Base-by-base conservation (phyloP, 208 protist species). In the Jaenimonas drosophilae region DNA sequence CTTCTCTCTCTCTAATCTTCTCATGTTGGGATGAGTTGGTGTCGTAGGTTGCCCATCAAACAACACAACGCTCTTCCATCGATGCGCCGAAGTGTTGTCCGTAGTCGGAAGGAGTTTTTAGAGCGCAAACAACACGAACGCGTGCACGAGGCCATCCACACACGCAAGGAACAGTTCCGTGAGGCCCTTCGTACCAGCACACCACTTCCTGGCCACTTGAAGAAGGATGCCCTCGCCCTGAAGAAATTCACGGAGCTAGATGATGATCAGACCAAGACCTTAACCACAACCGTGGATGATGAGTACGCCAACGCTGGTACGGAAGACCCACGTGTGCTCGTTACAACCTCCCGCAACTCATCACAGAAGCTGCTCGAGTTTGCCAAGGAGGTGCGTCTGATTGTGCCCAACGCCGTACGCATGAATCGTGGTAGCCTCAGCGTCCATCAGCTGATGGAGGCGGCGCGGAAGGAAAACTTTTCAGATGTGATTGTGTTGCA, bases 401-500 rank as follows among this genome's bases (percentile, higher is more conserved):
- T 99, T 12, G 91, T 99, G 48, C 98, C 98, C 16, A 99, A 99
- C 66, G 70, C 94, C 4, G 82, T 98, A 33, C 76, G 96, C 34
- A 81, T 99, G 37, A 99, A 99, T 69, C 83, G 98, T 40, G 98
- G 97, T 66, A 88, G 67, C 48, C 69, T 97, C 54, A 90, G 87
- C 38, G 73, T 98, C 3, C 69, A 89, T 37, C 85, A 92, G 59
- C 60, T 99, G 14, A 95, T 99, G 42, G 84, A 99, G 2, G 82
- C 91, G 1, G 96, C 91, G 37, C 77, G 94, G 16, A 77, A 81
- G 48, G 75, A 85, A 37, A 82, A 91, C 47, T 95, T 98, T 43
- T 98, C 96, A 4, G 98, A 99, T 72, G 69, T 99, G 1, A 62
- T 99, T 19, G 83, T 99, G 29, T 57, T 99, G 32, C 97, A 99